These are phyloP conservation scores for Suhomyces bribrorum DNA, from an alignment of 1,139 yeast genomes.

Conservation along the genomic window DNA sequence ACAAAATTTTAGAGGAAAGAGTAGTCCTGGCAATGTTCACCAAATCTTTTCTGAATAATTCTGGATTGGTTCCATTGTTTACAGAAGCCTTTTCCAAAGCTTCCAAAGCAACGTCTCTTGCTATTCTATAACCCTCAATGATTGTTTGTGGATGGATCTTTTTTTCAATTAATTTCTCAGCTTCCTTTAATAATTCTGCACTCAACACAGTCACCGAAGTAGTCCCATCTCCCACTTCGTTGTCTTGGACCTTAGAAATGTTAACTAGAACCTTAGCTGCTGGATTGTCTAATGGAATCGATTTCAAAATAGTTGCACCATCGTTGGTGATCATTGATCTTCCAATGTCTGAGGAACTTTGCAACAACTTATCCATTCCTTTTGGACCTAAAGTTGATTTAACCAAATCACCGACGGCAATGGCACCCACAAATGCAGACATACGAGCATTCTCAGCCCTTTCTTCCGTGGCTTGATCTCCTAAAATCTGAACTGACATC, in stretches of 20 bases:
- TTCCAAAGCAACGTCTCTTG: slow-evolving; percentile 76
- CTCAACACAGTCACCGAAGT: slow-evolving; percentile 96
- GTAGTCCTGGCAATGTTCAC: slow-evolving; percentile 91
- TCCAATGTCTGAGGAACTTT: slow-evolving; percentile 76
- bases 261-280: slow-evolving; percentile 97
- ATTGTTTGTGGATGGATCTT: slow-evolving; percentile 98
- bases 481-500: slow-evolving; percentile 88
- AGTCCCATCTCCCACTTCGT: slow-evolving; percentile 98
- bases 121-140: slow-evolving; percentile 92
- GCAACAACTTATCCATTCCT: slow-evolving; percentile 95
- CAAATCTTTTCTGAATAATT: slow-evolving; percentile 72
- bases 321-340: slow-evolving; percentile 87
- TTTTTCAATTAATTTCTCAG: slow-evolving; percentile 88
- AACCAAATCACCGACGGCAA: slow-evolving; percentile 96
- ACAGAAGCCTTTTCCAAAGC: slow-evolving; percentile 78
- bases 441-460: slow-evolving; percentile 97
- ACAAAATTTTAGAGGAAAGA: slow-evolving; percentile 84
- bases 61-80: slow-evolving; percentile 65
- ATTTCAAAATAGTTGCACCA: slow-evolving; percentile 94
- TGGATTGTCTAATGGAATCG: slow-evolving; percentile 95
- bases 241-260: slow-evolving; percentile 96
- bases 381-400: slow-evolving; percentile 96
- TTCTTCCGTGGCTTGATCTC: slow-evolving; percentile 97
- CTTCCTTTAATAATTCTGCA: slow-evolving; percentile 87
- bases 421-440: slow-evolving; percentile 97